A percentile compares a stretch with the other conserved stretches of the same genome.
Conservation (phyloP, 73 alveolate genomes). For the Symbiodinium natans region DNA sequence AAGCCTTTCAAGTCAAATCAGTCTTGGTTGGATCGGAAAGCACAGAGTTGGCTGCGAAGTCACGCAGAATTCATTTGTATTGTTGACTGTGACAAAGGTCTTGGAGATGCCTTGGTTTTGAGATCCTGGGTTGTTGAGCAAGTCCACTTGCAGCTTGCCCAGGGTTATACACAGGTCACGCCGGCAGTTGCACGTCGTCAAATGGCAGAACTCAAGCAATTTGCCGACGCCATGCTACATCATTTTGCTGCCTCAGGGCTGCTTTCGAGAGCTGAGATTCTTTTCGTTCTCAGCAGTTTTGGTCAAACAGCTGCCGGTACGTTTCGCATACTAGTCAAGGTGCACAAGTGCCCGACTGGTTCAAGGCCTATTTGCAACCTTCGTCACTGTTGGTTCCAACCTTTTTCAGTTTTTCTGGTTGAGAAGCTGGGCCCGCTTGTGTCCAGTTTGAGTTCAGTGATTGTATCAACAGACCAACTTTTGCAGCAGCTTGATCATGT, state of each 20-base stretch:
- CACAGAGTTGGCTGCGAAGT: constrained; percentile 19
- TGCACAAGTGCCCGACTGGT: constrained; percentile 29
- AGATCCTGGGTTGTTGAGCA: constrained; percentile 36
- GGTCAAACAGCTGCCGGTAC: not conserved
- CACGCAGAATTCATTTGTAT: constrained; percentile 1
- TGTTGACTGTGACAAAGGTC: constrained; percentile 52
- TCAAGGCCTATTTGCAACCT: constrained; percentile 61
- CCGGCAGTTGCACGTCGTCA: not conserved
- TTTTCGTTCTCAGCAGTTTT: constrained; percentile 22
- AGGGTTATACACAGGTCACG: constrained; percentile 35
- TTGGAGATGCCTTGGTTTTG: constrained; percentile 9
- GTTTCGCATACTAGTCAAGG: constrained; percentile 32
- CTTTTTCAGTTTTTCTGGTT: not conserved
- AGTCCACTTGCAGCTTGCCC: not conserved
- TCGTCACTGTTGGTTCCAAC: constrained; percentile 2
- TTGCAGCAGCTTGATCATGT: not conserved
- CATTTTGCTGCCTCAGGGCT: not conserved
- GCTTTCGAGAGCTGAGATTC: not conserved
- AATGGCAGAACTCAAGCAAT: not conserved
- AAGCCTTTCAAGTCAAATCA: constrained; percentile 32
- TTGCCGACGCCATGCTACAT: constrained; percentile 35
- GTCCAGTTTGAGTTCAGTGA: not conserved
- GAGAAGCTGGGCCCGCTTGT: not conserved
- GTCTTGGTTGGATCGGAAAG: constrained; percentile 28
- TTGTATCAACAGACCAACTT: constrained; percentile 6